Base-by-base conservation (phyloP, 352 stramenopile genomes). In the Phytophthora europaea region DNA sequence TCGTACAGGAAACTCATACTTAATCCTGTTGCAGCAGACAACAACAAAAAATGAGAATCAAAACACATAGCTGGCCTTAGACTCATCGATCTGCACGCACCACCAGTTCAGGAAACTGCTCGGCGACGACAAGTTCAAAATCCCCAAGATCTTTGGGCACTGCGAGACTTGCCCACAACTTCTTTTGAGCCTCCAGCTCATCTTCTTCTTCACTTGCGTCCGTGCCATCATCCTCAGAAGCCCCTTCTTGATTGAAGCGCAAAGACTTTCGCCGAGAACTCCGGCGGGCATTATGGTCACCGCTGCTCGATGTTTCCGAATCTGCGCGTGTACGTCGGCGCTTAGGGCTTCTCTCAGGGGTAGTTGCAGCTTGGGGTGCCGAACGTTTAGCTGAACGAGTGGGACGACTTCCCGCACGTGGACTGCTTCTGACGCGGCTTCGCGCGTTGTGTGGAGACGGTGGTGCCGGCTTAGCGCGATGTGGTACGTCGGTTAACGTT, bases 51-150 rank as follows among this genome's bases (percentile, higher is more conserved):
- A 47, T 18, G 59, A 66, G 54, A 62, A 28, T 33, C 15, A n/a
- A n/a, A 2, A 33, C 10, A 31, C 18, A 16, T 23, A n/a, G 23
- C 13, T 18, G 20, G 8, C 13, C 58, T 20, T 16, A n/a, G 38
- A 5, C 16, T 58, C 28, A 47, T 55, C 23, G 23, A 31, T 73
- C 67, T 73, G 56, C 3, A 75, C 72, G 60, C 67, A 80, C 75
- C 71, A 89, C 75, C 57, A 91, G 31, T 54, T 84, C 68, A 20
- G 84, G 76, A 48, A 72, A 91, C 20, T 63, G 52, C 53, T 85
- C 43, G 18, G 73, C 71, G 28, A 91, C 76, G 10, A 85, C 67
- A 26, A 71, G 72, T 55, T 91, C 84, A 48, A 84, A 84, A 55
- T 79, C 60, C 34, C 67, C 64, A 33, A 60, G 15, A 31, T 78